Percentiles rank a stretch among this genome's conserved stretches.
Evolutionary conservation across 2,329 filamentous ascomycete species (phyloP).

Genomic region (Ophiocordyceps camponoti-leonardi): DNA sequence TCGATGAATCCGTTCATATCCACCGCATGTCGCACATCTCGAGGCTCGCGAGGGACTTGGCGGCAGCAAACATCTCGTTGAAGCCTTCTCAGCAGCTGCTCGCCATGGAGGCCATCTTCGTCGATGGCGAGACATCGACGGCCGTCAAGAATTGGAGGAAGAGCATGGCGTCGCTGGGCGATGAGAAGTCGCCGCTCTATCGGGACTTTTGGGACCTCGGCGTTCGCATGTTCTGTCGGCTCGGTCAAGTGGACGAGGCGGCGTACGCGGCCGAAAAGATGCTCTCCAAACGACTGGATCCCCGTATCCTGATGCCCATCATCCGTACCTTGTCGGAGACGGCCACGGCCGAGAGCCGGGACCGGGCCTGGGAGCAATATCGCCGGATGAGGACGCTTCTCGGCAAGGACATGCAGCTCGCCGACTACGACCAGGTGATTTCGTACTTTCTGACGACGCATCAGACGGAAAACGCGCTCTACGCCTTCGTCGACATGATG

Average conservation of each 20-base stretch:
- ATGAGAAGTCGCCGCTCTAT: constrained; percentile 24
- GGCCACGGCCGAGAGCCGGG: constrained; percentile 24
- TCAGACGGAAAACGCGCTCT: constrained; percentile 49
- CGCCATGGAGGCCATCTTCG: constrained; percentile 51
- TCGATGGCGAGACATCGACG: constrained; percentile 39
- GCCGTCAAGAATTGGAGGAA: constrained; percentile 49
- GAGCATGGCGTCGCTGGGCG: constrained; percentile 33
- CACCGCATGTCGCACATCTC: constrained; percentile 44
- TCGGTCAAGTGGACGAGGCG: constrained; percentile 41
- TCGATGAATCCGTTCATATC: constrained; percentile 28
- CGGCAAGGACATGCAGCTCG: constrained; percentile 42
- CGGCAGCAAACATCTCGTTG: constrained; percentile 36
- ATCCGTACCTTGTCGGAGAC: constrained; percentile 47
- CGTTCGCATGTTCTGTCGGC: constrained; percentile 42
- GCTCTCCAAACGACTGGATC: constrained; percentile 28
- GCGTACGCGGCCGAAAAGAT: constrained; percentile 37
- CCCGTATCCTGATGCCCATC: constrained; percentile 47
- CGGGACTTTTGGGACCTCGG: constrained; percentile 47
- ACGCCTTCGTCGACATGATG: constrained; percentile 84
- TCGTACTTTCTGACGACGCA: constrained; percentile 52
- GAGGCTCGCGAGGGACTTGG: constrained; percentile 48
- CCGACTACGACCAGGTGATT: constrained; percentile 62
- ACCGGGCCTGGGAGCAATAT: constrained; percentile 52
- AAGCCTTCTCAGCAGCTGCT: constrained; percentile 41
- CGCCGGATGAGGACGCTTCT: constrained; percentile 43